These are phyloP conservation scores for Flagelloscypha sp. DNA, from an alignment of 768 basidiomycete genomes.

Conservation along the genomic window DNA sequence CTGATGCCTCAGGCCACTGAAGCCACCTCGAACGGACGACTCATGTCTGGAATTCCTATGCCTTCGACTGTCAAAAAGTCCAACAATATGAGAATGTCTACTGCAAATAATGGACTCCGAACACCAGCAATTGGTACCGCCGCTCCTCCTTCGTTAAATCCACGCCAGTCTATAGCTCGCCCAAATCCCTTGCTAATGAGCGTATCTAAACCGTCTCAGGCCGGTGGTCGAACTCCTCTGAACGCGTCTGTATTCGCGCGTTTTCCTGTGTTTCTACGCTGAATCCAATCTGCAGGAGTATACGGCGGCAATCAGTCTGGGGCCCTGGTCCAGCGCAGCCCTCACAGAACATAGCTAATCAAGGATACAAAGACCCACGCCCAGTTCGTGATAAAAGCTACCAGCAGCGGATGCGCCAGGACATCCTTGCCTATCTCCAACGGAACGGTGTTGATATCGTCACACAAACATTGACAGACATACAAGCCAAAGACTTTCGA, in stretches of 20 bases:
- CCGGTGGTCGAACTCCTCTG: conserved; percentile 62
- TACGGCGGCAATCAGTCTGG: conserved; percentile 74
- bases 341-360: conserved; percentile 34
- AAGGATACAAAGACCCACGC: conserved; percentile 62
- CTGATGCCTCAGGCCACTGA: conserved; percentile 50
- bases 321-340: conserved; percentile 41
- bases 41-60: conserved; percentile 68
- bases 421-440: conserved; percentile 67
- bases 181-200: conserved; percentile 63
- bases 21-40: conserved; percentile 37
- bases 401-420: conserved; percentile 67
- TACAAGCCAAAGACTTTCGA: conserved; percentile 82
- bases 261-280: conserved; percentile 3
- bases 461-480: conserved; percentile 60
- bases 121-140: conserved; percentile 35
- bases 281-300: conserved; percentile 36
- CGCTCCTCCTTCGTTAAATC: conserved; percentile 36
- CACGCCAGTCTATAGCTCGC: conserved; percentile 60
- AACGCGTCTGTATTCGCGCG: conserved; percentile 41
- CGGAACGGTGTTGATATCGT: conserved; percentile 58
- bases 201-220: conserved; percentile 53
- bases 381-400: conserved; percentile 71
- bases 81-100: conserved; percentile 52
- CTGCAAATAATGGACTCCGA: conserved; percentile 69
- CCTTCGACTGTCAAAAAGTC: conserved; percentile 72